Evolutionary conservation across 139 green algal genomes (phyloP).

Genomic region (Chlorella sorokiniana): DNA sequence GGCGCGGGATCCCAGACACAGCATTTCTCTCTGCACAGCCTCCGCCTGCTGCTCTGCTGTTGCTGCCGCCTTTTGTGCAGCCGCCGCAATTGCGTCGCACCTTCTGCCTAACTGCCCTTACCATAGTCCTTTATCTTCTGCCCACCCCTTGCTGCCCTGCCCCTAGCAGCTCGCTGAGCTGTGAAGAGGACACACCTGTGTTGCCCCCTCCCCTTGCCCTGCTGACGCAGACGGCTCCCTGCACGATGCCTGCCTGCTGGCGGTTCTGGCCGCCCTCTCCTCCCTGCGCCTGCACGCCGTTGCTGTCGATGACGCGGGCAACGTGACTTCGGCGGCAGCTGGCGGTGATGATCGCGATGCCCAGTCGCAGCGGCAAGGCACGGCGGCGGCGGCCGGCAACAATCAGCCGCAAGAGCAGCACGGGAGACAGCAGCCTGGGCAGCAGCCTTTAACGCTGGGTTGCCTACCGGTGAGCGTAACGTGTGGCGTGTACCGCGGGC

Average conservation of each 20-base stretch:
- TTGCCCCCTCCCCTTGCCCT: not conserved
- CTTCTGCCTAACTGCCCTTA: not conserved
- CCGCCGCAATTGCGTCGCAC: not conserved
- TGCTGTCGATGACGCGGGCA: slow-evolving; percentile 50
- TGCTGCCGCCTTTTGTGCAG: not conserved
- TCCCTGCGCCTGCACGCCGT: slow-evolving; percentile 50
- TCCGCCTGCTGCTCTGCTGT: not conserved
- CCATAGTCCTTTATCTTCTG: not conserved
- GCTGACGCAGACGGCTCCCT: slow-evolving; percentile 60
- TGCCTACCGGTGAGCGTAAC: slow-evolving; percentile 50
- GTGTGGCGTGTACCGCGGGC: slow-evolving; percentile 52
- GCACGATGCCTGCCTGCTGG: slow-evolving; percentile 71
- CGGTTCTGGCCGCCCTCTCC: slow-evolving; percentile 61
- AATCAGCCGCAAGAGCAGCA: slow-evolving; percentile 10
- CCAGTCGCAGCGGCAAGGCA: not conserved
- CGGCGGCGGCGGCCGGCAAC: not conserved
- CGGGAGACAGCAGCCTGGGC: not conserved
- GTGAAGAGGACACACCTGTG: too few relatives aligned
- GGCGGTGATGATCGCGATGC: not conserved
- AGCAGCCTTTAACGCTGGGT: slow-evolving; percentile 27
- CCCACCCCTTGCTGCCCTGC: not conserved
- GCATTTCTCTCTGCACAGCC: not conserved
- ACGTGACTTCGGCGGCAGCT: slow-evolving; percentile 27
- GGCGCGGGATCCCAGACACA: slow-evolving; percentile 19
- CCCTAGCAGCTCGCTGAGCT: not conserved